phyloP scores from a whole-genome alignment of 139 green algal genomes.

The Gonium pectorale region DNA sequence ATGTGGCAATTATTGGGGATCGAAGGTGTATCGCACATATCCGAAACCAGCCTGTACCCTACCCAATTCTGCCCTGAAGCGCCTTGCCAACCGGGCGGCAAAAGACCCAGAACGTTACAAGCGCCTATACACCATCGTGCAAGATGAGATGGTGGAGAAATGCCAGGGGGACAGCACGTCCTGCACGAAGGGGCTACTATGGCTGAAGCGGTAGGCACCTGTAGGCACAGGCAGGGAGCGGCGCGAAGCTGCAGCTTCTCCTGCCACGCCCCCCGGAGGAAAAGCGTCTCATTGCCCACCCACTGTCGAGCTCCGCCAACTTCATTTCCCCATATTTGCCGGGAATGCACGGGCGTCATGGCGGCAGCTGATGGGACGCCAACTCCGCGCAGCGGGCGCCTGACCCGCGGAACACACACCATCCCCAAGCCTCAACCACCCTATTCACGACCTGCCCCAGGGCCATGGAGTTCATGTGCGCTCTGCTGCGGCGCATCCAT shows the following conservation, averaged over 20 bases:
- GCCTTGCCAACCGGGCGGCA: slow-evolving; percentile 54
- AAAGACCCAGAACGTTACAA: slow-evolving; percentile 63
- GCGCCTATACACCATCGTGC: slow-evolving; percentile 73
- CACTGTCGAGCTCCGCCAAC: too few relatives aligned
- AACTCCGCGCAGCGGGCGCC: too few relatives aligned
- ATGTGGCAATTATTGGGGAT: neutral
- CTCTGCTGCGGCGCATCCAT: slow-evolving; percentile 65
- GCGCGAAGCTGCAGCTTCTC: too few relatives aligned
- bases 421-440: too few relatives aligned
- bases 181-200: slow-evolving; percentile 83
- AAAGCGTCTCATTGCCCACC: too few relatives aligned
- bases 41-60: too few relatives aligned
- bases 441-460: slow-evolving; percentile 47
- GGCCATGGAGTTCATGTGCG: slow-evolving; percentile 82
- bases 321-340: too few relatives aligned
- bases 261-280: too few relatives aligned
- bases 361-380: too few relatives aligned
- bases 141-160: slow-evolving; percentile 70
- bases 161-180: slow-evolving; percentile 54
- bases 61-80: slow-evolving; percentile 33
- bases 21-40: neutral
- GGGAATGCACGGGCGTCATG: too few relatives aligned
- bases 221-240: too few relatives aligned
- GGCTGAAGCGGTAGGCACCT: slow-evolving; percentile 78
- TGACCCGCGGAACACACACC: too few relatives aligned